Evolutionary conservation across 108 stramenopile species (phyloP).

Genomic region (Discostella stelligeroides): DNA sequence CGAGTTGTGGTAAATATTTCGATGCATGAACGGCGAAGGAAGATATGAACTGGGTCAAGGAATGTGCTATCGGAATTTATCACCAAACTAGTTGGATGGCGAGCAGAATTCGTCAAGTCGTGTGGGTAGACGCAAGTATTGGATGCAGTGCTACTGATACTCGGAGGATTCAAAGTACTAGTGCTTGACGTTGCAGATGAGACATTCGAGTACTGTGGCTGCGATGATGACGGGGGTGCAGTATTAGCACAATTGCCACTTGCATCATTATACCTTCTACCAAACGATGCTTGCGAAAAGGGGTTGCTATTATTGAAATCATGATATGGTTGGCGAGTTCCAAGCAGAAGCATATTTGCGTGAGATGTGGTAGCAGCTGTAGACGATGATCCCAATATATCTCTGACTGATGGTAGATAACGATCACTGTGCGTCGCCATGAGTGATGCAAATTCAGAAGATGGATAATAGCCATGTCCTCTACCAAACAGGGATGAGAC

Average conservation of each 20-base stretch:
- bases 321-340: too few species aligned
- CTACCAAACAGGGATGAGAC: too few species aligned
- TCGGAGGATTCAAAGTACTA: neutral
- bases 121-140: neutral
- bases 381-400: neutral
- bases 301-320: too few species aligned
- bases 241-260: neutral
- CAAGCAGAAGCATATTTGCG: too few species aligned
- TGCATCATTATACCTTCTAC: neutral
- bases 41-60: constrained; percentile 22
- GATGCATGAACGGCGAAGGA: constrained; percentile 18
- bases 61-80: constrained; percentile 7
- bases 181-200: neutral
- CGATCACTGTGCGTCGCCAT: too few species aligned
- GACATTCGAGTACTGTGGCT: neutral
- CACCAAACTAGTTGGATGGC: neutral
- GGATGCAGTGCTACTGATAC: too few species aligned
- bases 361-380: neutral
- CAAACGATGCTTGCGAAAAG: too few species aligned
- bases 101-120: neutral
- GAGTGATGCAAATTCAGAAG: too few species aligned
- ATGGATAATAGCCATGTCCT: too few species aligned
- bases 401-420: too few species aligned
- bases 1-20: constrained; percentile 14
- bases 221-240: neutral